Evolutionary conservation across 2,329 filamentous ascomycete species (phyloP), one percentile per base, ranked within the genome.

Genomic region (Ambrosiella cleistominuta): DNA sequence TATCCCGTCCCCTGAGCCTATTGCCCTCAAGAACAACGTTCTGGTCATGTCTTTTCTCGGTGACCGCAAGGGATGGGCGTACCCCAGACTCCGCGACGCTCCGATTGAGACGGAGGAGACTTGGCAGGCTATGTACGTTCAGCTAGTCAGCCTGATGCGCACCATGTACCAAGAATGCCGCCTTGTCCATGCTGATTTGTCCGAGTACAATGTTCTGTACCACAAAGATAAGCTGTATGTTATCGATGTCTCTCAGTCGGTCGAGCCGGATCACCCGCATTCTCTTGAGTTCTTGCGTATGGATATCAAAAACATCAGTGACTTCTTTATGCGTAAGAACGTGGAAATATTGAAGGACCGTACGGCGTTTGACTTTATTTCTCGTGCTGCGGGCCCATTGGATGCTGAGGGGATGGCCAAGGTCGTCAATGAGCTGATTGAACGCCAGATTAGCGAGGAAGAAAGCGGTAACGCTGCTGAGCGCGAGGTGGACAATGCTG

Each of bases 141-240:
- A 95, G 67, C 76, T 96, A 3, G 72, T 98, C 12, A 82, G 84
- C 17, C 83, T 95, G 66, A 95, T 98, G 88, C 83, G 90, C 57
- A 82, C 83, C 60, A 84, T 98, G 76, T 97, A 96, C 71, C 90
- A 95, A 68, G 82, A 85, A 45, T 98, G 93, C 71, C 81, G 79
- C 57, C 81, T 98, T 7, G 91, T 98, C 0, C 93, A 98, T 68
- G 93, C 90, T 54, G 93, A 98, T 79, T 69, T 98, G 68, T 95
- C 88, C 74, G 93, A 98, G 76, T 98, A 98, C 79, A 98, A 98
- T 67, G 81, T 97, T 56, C 78, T 98, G 17, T 98, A 94, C 73
- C 79, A 96, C 73, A 78, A 88, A 59, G 76, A 80, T 60, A 81
- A 80, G 65, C 80, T 96, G 0, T 95, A 88, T 75, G 85, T 98